Percentiles rank a stretch among this genome's conserved stretches.
Evolutionary conservation across 805 yeast species (phyloP).

Genomic region (Monosporozyma unispora): DNA sequence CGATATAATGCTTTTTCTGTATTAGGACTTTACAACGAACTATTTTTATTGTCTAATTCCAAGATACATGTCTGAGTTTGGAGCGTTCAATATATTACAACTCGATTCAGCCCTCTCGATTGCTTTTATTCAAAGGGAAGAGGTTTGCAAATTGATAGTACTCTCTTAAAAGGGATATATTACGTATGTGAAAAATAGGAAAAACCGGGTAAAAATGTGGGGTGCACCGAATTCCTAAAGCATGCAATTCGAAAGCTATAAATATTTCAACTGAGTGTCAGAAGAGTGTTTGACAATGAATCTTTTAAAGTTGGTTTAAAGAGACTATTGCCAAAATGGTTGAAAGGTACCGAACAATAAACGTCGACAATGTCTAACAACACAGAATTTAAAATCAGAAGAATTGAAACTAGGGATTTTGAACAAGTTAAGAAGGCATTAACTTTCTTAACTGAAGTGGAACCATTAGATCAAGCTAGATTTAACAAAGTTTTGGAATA

Average conservation of each 20-base stretch:
- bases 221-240: not conserved
- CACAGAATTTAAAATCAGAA: slow-evolving; percentile 54
- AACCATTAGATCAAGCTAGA: slow-evolving; percentile 44
- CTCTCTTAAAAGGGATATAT: too few species aligned
- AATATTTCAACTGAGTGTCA: not conserved
- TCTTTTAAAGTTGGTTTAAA: not conserved
- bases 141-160: too few species aligned
- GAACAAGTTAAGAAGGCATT: slow-evolving; percentile 53
- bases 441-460: slow-evolving; percentile 72
- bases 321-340: not conserved
- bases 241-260: not conserved
- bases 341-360: not conserved
- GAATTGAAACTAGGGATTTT: slow-evolving; percentile 47
- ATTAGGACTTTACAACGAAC: too few species aligned
- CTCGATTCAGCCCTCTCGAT: too few species aligned
- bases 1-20: too few species aligned
- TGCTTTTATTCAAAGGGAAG: too few species aligned
- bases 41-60: too few species aligned
- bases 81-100: too few species aligned
- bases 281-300: not conserved
- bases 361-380: not conserved
- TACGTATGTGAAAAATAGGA: not conserved
- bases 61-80: too few species aligned
- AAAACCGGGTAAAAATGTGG: not conserved
- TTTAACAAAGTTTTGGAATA: slow-evolving; percentile 45